Base-by-base conservation (phyloP, 2,329 filamentous ascomycete species). In the Fusarium sp. region DNA sequence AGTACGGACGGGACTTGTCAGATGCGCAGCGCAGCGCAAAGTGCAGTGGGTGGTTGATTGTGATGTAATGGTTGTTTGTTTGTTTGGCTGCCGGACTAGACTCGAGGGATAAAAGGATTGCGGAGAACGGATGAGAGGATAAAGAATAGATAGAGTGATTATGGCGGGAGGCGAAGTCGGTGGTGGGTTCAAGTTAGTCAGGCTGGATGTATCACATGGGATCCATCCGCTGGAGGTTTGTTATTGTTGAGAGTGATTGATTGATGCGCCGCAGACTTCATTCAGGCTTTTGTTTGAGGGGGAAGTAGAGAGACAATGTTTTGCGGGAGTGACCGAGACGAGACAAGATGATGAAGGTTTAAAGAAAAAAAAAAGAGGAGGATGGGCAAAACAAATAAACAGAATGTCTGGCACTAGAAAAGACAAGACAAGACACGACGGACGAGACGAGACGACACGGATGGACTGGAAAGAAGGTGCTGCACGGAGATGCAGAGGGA, bases 201-300 rank as follows among this genome's bases (percentile, higher is more conserved):
- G 54, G 42, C 45, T 60, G 34, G 61, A 60, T 75, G 62, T 75
- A 76, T 77, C 76, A 77, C 70, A 75, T 75, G 76, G 66, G 72
- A 61, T 64, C 62, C 66, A 64, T 59, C 59, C 58, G 67, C 52
- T 56, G 50, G 60, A 65, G 67, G 70, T 52, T 71, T 67, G 71
- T 72, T 74, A 69, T 72, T 74, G 71, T 73, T 72, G 73, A 71
- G 64, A 70, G 75, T 71, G 70, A 77, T 71, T 54, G 61, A 27
- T 69, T 58, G 40, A 45, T 34, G 64, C 50, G 69, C 24, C 50
- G 69, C 24, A 71, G 45, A 47, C 45, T 47, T 47, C 45, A 47
- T 47, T 47, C 45, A 47, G 45, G 45, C 45, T 31, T 31, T 31
- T 27, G 45, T 9, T 47, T 45, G 42, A 45, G 14, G 16, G 45